These are phyloP conservation scores for Rhodofomes roseus DNA, from an alignment of 1,284 basidiomycete genomes.

Conservation along the genomic window DNA sequence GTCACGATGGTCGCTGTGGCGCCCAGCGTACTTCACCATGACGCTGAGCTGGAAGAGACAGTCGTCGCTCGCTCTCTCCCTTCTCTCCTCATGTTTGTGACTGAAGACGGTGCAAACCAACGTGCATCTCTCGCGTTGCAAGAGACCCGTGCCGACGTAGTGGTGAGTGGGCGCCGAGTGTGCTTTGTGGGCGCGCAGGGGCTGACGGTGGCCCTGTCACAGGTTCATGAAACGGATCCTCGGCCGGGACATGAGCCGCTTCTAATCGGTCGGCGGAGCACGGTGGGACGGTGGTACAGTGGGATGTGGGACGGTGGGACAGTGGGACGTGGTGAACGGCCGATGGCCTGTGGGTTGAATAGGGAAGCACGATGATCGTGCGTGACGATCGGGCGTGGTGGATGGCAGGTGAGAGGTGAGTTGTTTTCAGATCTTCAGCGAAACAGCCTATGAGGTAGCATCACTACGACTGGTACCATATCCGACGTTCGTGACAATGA, in stretches of 20 bases:
- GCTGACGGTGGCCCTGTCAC: background rate
- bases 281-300: no score
- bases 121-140: constrained; percentile 21
- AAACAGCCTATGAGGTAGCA: no score
- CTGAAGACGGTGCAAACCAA: background rate
- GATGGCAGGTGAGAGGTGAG: no score
- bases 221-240: constrained; percentile 73
- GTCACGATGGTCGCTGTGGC: constrained; percentile 82
- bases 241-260: constrained; percentile 76
- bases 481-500: no score
- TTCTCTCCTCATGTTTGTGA: background rate
- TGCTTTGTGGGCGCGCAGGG: background rate
- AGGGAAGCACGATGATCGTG: no score
- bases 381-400: no score
- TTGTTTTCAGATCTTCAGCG: no score
- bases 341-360: no score
- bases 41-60: constrained; percentile 77
- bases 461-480: no score
- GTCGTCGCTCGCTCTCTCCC: constrained; percentile 10
- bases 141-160: constrained; percentile 70
- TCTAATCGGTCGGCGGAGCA: constrained; percentile 38
- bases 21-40: constrained; percentile 78
- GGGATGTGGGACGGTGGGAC: no score
- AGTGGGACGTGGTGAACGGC: no score
- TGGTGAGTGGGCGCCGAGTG: constrained; percentile 41